Conservation (phyloP, 768 basidiomycete species). For the Collybiopsis confluens region DNA sequence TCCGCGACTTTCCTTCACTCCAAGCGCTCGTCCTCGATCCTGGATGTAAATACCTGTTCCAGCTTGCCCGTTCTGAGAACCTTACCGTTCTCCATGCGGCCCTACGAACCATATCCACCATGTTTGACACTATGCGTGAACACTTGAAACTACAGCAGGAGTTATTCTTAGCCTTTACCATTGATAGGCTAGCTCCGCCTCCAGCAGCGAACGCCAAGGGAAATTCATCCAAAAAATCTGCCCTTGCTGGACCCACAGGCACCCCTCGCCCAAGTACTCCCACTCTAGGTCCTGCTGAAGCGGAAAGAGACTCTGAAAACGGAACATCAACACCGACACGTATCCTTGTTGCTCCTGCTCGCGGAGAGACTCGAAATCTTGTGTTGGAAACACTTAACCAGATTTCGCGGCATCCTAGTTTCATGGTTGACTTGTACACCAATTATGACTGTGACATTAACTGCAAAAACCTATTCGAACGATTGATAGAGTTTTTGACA, state of each 20-base stretch:
- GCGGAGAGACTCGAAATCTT: slow-evolving; percentile 83
- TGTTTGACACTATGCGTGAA: slow-evolving; percentile 82
- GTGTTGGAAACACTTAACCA: slow-evolving; percentile 85
- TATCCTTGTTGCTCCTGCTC: slow-evolving; percentile 67
- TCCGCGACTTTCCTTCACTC: slow-evolving; percentile 68
- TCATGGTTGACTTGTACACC: slow-evolving; percentile 92
- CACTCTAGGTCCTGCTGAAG: slow-evolving; percentile 33
- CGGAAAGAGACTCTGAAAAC: slow-evolving; percentile 42
- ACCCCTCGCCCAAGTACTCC: slow-evolving; percentile 57
- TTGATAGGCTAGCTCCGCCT: slow-evolving; percentile 80
- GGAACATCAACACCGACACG: slow-evolving; percentile 48
- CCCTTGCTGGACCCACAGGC: slow-evolving; percentile 20
- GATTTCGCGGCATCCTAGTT: slow-evolving; percentile 77
- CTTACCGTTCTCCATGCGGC: slow-evolving; percentile 72
- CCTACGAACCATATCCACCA: slow-evolving; percentile 80
- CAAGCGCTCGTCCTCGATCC: slow-evolving; percentile 75
- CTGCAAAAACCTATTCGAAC: slow-evolving; percentile 93
- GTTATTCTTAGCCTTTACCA: slow-evolving; percentile 88
- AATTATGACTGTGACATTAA: slow-evolving; percentile 98
- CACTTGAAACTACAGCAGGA: slow-evolving; percentile 94
- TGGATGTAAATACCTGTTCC: slow-evolving; percentile 96
- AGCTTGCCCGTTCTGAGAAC: slow-evolving; percentile 90
- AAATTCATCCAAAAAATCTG: slow-evolving; percentile 27
- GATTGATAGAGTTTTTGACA: slow-evolving; percentile 82
- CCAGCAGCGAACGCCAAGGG: slow-evolving; percentile 21